These are phyloP conservation scores for Podila epicladia DNA, from an alignment of 192 early-diverging fungal genomes.

Conservation along the genomic window DNA sequence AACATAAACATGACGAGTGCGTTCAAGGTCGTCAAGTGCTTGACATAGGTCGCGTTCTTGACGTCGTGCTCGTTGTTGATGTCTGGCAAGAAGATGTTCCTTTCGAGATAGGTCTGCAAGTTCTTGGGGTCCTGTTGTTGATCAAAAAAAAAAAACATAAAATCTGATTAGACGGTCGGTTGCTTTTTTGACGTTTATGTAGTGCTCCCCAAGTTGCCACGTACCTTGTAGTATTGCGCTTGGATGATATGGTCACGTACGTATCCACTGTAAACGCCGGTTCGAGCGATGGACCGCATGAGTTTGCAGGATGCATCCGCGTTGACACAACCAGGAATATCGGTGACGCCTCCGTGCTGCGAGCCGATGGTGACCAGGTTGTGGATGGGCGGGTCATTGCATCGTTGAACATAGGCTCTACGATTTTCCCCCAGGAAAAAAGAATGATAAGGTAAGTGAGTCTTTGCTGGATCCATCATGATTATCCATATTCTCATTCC, in stretches of 20 bases:
- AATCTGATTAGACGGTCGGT: too few species aligned
- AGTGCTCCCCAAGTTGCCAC: slow-evolving; percentile 14
- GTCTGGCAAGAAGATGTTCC: slow-evolving; percentile 87
- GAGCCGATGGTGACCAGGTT: slow-evolving; percentile 90
- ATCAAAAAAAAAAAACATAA: neutral
- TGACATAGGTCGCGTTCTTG: slow-evolving; percentile 68
- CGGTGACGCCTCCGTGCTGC: slow-evolving; percentile 81
- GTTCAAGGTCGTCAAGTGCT: slow-evolving; percentile 69
- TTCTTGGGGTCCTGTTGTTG: slow-evolving; percentile 57
- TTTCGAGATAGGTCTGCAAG: slow-evolving; percentile 75
- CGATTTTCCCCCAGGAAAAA: slow-evolving; percentile 53
- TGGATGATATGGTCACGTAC: slow-evolving; percentile 86
- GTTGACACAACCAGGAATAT: slow-evolving; percentile 80
- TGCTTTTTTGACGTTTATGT: neutral
- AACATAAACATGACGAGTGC: slow-evolving; percentile 88
- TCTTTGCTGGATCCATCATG: neutral
- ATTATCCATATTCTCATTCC: neutral
- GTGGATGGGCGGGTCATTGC: slow-evolving; percentile 76
- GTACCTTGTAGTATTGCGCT: slow-evolving; percentile 94
- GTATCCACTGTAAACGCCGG: slow-evolving; percentile 87
- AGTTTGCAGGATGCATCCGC: slow-evolving; percentile 67
- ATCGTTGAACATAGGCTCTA: slow-evolving; percentile 86
- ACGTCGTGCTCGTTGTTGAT: slow-evolving; percentile 81
- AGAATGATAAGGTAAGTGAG: neutral
- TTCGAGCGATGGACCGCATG: slow-evolving; percentile 80